These are phyloP conservation scores for Chytridium lagenaria DNA, from an alignment of 371 early-diverging fungal species.

Conservation along the genomic window DNA sequence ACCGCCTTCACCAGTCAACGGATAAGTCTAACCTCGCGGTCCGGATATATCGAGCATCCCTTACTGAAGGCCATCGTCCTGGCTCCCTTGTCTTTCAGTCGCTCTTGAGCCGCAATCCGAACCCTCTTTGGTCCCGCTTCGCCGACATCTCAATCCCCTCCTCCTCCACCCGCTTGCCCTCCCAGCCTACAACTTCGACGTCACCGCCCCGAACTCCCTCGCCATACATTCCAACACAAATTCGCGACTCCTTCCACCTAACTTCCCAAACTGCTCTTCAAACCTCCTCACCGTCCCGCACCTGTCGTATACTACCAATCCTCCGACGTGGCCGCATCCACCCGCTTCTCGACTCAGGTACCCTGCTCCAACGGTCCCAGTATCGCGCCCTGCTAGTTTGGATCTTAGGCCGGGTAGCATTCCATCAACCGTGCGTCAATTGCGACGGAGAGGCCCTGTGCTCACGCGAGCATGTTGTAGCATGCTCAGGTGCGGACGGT, in stretches of 20 bases:
- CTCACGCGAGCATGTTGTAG: neutral
- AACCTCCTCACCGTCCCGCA: neutral
- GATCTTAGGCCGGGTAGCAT: conserved; percentile 18
- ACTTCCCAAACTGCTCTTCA: neutral
- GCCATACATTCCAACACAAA: neutral
- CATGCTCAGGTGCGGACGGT: neutral
- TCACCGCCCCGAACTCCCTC: neutral
- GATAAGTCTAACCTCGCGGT: conserved; percentile 19
- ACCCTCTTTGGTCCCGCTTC: neutral
- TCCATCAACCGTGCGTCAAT: conserved; percentile 22
- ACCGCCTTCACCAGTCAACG: conserved; percentile 11
- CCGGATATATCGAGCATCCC: conserved; percentile 12
- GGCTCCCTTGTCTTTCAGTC: neutral
- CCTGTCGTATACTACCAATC: neutral
- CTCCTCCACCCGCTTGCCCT: neutral
- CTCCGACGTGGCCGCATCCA: conserved; percentile 4
- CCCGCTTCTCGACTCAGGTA: neutral
- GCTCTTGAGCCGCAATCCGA: neutral
- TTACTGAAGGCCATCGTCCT: neutral
- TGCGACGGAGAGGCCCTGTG: conserved; percentile 9
- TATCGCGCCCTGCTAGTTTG: conserved; percentile 2
- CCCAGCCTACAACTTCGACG: neutral
- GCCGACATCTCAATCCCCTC: neutral
- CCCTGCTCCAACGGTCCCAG: neutral
- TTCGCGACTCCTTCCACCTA: neutral